A percentile compares a stretch with the other conserved stretches of the same genome.
Evolutionary conservation across 306 rosid species (phyloP).

Genomic region (Corylus avellana): DNA sequence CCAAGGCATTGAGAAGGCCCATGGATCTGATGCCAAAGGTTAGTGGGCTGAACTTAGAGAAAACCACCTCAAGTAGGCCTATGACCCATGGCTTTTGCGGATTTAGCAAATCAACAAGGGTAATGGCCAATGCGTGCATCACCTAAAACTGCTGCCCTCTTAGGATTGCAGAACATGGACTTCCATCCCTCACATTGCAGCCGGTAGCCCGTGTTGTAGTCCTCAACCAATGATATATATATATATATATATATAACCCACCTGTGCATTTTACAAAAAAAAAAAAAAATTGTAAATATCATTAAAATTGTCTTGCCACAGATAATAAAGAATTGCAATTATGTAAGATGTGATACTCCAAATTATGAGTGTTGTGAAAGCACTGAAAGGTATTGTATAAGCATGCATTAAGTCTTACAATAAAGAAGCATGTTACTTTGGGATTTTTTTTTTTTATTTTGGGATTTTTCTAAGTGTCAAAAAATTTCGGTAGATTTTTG

Average conservation of each 20-base stretch:
- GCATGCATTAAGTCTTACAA: too few relatives aligned
- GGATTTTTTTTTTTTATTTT: too few relatives aligned
- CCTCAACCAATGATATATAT: conserved; percentile 46
- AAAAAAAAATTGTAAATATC: too few relatives aligned
- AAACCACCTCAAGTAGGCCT: conserved; percentile 34
- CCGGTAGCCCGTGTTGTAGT: conserved; percentile 25
- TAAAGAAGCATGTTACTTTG: too few relatives aligned
- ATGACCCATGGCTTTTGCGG: conserved; percentile 28
- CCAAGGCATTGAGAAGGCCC: conserved; percentile 34
- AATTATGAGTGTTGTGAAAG: too few relatives aligned
- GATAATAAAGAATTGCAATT: too few relatives aligned
- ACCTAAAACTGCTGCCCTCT: conserved; percentile 37
- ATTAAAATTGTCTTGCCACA: background rate
- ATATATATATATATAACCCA: conserved; percentile 21
- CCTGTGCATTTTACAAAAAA: conserved; percentile 1
- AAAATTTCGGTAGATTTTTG: too few relatives aligned
- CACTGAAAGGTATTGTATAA: too few relatives aligned
- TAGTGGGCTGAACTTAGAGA: conserved; percentile 33
- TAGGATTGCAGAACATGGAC: conserved; percentile 38
- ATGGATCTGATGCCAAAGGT: conserved; percentile 26
- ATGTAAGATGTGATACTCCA: background rate
- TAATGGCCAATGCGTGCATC: conserved; percentile 33
- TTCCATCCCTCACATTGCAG: conserved; percentile 44
- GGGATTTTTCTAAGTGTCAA: too few relatives aligned
- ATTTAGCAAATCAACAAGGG: conserved; percentile 18